These are phyloP conservation scores for Pisolithus sp. DNA, from an alignment of 768 basidiomycete species.

Conservation along the genomic window DNA sequence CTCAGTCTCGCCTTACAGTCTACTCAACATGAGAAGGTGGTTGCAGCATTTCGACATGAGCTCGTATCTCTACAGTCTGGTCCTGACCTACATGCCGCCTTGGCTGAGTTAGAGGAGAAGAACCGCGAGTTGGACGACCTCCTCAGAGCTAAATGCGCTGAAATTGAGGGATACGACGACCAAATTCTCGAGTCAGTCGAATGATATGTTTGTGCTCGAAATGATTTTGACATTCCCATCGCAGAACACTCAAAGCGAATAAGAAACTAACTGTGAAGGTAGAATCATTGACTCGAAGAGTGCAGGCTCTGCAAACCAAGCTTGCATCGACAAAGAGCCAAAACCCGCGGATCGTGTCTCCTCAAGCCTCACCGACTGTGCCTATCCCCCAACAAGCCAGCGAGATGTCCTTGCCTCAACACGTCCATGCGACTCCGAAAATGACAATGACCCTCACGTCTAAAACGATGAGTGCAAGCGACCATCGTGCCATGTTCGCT, in stretches of 20 bases:
- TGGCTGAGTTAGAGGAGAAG: conserved; percentile 60
- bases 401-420: conserved; percentile 10
- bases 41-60: conserved; percentile 52
- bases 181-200: conserved; percentile 59
- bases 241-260: conserved; percentile 71
- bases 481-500: conserved; percentile 11
- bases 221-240: conserved; percentile 5
- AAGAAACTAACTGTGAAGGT: conserved; percentile 68
- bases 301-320: conserved; percentile 65
- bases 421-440: conserved; percentile 31
- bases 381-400: conserved; percentile 14
- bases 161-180: conserved; percentile 84
- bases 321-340: conserved; percentile 48
- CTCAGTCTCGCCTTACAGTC: conserved; percentile 58
- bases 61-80: conserved; percentile 45
- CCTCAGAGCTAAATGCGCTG: conserved; percentile 58
- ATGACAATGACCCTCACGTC: conserved; percentile 39
- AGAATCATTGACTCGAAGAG: conserved; percentile 66
- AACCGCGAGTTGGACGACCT: conserved; percentile 74
- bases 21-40: conserved; percentile 62
- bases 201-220: not conserved
- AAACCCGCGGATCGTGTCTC: conserved; percentile 11
- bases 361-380: conserved; percentile 9
- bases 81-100: conserved; percentile 47
- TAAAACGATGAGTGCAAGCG: conserved; percentile 47